Percentiles rank a stretch among this genome's conserved stretches.
These are phyloP conservation scores for Paramyrothecium sp. DNA, from an alignment of 2,329 filamentous ascomycete genomes.

Conservation along the genomic window DNA sequence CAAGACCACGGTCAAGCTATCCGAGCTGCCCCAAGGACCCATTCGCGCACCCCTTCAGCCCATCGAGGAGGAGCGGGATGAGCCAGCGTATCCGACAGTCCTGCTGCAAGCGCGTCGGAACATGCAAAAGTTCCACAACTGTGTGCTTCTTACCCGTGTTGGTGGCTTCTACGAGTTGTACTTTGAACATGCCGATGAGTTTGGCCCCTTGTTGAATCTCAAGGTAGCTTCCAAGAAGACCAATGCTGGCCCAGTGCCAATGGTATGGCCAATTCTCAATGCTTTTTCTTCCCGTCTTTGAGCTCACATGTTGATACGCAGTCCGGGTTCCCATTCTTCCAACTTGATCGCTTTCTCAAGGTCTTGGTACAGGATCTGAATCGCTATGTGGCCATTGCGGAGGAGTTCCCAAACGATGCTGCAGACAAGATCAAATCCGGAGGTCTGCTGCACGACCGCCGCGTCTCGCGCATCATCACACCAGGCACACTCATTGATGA, in stretches of 20 bases:
- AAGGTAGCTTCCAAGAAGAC: constrained; percentile 83
- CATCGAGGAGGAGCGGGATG: constrained; percentile 28
- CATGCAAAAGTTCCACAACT: constrained; percentile 88
- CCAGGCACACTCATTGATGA: constrained; percentile 96
- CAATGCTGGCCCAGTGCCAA: constrained; percentile 75
- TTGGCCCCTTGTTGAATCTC: constrained; percentile 80
- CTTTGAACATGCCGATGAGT: constrained; percentile 91
- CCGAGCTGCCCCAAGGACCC: constrained; percentile 56
- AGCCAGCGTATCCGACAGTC: constrained; percentile 75
- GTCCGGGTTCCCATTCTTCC: constrained; percentile 91
- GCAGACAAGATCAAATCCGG: constrained; percentile 71
- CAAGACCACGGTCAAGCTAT: constrained; percentile 49
- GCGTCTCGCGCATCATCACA: constrained; percentile 83
- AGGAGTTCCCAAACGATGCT: constrained; percentile 80
- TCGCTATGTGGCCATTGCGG: constrained; percentile 88
- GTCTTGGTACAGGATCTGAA: constrained; percentile 87
- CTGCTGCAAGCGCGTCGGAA: constrained; percentile 83
- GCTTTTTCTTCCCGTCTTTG: constrained; percentile 9
- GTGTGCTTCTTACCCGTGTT: constrained; percentile 86
- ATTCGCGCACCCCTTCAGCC: constrained; percentile 19
- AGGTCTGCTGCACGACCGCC: constrained; percentile 80
- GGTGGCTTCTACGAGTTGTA: constrained; percentile 98
- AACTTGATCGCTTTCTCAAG: constrained; percentile 91
- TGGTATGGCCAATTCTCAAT: constrained; percentile 55
- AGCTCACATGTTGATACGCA: constrained; percentile 29